Evolutionary conservation across 2,329 filamentous ascomycete species (phyloP), one percentile per base, ranked within the genome.

Genomic region (Aspergillus aculeatinus): DNA sequence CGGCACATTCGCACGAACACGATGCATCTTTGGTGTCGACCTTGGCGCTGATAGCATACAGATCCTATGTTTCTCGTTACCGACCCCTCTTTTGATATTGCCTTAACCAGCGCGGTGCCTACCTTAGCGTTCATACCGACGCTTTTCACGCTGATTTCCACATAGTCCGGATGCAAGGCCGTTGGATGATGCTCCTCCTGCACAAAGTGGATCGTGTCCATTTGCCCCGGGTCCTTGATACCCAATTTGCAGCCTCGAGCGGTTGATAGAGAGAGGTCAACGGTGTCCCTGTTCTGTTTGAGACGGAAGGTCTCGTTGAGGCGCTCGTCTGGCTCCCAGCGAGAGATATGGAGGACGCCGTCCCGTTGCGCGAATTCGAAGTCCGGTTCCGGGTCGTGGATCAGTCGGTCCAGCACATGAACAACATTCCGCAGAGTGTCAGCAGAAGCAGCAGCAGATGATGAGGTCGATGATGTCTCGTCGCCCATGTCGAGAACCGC

Each of bases 1-100:
- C 59, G 10, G 52, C 48, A 21, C 54, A 60, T 33, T 57, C 59
- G 6, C 51, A 51, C 4, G 48, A 47, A 23, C 57, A 59, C 3
- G 39, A 39, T 3, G 23, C 16, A 29, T 55, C 23, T 5, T 27
- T n/a, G 2, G 57, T 59, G 11, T 59, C 49, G 1, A 59, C 57
- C 4, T 23, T 52, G 6, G 48, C 56, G 14, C 35, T 51, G 3
- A 53, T 25, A 4, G 23, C 50, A 25, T 58, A 58, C 11, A 52
- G 31, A 31, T 58, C 56, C 56, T 53, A 29, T 29, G 27, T 27
- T 25, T 25, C 47, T 19, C 47, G 29, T 50, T 14, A 50, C 25
- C 19, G 27, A 29, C 2, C 9, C 19, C 25, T 50, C 21, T 10
- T 31, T 50, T n/a, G 11, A 31, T 2, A n/a, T 2, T 4, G 9